Percentiles rank a stretch among this genome's conserved stretches.
Evolutionary conservation across 345 rosid genomes (phyloP).

Genomic region (Murraya koenigii): DNA sequence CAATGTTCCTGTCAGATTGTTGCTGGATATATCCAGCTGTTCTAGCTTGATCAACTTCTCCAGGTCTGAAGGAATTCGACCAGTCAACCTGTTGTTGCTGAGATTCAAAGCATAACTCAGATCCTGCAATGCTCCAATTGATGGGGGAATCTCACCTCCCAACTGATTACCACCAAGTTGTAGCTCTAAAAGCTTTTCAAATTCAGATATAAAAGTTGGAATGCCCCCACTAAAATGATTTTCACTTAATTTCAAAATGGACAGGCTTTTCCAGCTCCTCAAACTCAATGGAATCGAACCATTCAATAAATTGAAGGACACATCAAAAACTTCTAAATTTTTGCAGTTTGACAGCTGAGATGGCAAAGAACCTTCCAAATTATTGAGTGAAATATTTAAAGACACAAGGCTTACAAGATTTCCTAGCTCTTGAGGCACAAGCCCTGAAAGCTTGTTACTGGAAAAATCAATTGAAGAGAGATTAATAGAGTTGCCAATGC

Average conservation of each 20-base stretch:
- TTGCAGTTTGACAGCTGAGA: slow-evolving; percentile 51
- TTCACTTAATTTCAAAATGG: slow-evolving; percentile 48
- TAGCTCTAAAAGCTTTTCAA: slow-evolving; percentile 45
- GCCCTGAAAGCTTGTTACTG: slow-evolving; percentile 53
- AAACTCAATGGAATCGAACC: slow-evolving; percentile 53
- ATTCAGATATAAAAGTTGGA: slow-evolving; percentile 53
- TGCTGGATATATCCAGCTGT: slow-evolving; percentile 57
- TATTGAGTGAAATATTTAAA: slow-evolving; percentile 59
- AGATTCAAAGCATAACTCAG: slow-evolving; percentile 60
- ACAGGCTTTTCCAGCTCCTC: slow-evolving; percentile 46
- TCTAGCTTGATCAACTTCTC: slow-evolving; percentile 40
- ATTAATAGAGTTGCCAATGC: slow-evolving; percentile 48
- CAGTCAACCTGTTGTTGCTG: slow-evolving; percentile 54
- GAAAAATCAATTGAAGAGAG: slow-evolving; percentile 57
- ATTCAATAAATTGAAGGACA: slow-evolving; percentile 57
- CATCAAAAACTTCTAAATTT: slow-evolving; percentile 46
- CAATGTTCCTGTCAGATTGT: slow-evolving; percentile 62
- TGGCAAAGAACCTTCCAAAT: slow-evolving; percentile 60
- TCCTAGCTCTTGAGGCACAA: slow-evolving; percentile 56
- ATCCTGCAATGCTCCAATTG: slow-evolving; percentile 41
- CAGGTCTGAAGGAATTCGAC: slow-evolving; percentile 52
- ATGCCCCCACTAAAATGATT: slow-evolving; percentile 67
- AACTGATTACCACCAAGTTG: slow-evolving; percentile 61
- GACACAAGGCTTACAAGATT: slow-evolving; percentile 38
- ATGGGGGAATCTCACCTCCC: slow-evolving; percentile 66